Conservation (phyloP, 345 rosid species). For the Cardiospermum halicacabum region DNA sequence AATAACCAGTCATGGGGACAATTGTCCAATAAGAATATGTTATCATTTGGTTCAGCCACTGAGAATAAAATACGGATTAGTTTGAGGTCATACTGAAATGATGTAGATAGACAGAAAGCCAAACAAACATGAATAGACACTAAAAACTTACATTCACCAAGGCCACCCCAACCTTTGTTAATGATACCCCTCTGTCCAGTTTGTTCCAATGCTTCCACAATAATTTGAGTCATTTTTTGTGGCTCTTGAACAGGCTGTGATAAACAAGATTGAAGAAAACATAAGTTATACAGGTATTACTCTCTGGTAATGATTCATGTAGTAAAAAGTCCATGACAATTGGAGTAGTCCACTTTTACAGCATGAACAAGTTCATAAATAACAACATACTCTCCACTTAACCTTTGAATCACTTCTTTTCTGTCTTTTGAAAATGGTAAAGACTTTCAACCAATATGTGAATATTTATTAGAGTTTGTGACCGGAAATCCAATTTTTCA, state of each 20-base stretch:
- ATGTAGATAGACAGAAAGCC: neutral
- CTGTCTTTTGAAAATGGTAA: neutral
- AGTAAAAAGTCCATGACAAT: neutral
- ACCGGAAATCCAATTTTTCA: neutral
- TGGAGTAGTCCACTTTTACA: neutral
- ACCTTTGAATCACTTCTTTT: neutral
- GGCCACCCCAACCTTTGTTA: slow-evolving; percentile 99
- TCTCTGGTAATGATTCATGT: too few species aligned
- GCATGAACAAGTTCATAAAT: neutral
- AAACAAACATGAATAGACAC: neutral
- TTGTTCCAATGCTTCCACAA: slow-evolving; percentile 65
- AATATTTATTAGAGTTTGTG: neutral
- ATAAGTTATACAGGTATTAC: neutral
- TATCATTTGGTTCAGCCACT: slow-evolving; percentile 94
- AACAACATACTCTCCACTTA: too few species aligned
- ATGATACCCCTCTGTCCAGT: slow-evolving; percentile 95
- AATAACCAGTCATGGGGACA: slow-evolving; percentile 98
- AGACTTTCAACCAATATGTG: neutral
- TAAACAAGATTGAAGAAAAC: slow-evolving; percentile 5
- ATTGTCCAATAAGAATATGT: slow-evolving; percentile 77
- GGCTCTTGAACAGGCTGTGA: slow-evolving; percentile 90
- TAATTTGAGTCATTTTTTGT: slow-evolving; percentile 76
- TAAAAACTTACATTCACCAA: slow-evolving; percentile 67
- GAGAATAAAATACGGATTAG: slow-evolving; percentile 22
- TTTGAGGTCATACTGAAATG: neutral